Evolutionary conservation across 352 stramenopile genomes (phyloP).

Genomic region (Phytophthora melonis): DNA sequence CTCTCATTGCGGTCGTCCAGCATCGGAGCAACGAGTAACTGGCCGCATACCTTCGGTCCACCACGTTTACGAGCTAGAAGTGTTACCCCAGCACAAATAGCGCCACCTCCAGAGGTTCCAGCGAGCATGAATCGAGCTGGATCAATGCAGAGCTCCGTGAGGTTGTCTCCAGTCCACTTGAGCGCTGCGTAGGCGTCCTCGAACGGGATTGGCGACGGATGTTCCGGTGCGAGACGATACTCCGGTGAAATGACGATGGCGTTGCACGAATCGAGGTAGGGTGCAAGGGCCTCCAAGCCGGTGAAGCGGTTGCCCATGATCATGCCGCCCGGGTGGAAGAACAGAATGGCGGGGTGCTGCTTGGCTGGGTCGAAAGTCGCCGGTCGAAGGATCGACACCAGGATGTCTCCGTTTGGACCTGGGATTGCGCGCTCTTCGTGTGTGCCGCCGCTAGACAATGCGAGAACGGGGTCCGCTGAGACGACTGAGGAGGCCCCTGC

Average conservation of each 20-base stretch:
- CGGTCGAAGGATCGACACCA: conserved; percentile 31
- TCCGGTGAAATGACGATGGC: conserved; percentile 36
- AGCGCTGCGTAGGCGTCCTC: conserved; percentile 29
- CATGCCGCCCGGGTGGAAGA: conserved; percentile 41
- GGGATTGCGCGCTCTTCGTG: conserved; percentile 22
- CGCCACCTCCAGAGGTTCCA: conserved; percentile 31
- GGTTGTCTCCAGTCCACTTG: conserved; percentile 23
- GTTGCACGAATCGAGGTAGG: conserved; percentile 28
- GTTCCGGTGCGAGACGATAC: conserved; percentile 38
- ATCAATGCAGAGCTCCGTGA: conserved; percentile 27
- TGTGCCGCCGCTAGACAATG: conserved; percentile 8
- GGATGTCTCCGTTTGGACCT: conserved; percentile 29
- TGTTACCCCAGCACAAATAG: conserved; percentile 31
- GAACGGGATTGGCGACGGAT: conserved; percentile 29
- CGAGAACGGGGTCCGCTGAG: conserved; percentile 16
- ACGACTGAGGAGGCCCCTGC: conserved; percentile 9
- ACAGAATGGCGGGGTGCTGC: conserved; percentile 34
- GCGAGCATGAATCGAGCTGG: conserved; percentile 29
- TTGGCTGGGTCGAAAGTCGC: conserved; percentile 23
- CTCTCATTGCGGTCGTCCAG: conserved; percentile 28
- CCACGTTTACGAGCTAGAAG: conserved; percentile 28
- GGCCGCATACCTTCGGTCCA: conserved; percentile 27
- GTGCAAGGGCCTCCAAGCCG: conserved; percentile 18
- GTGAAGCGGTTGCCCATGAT: conserved; percentile 41
- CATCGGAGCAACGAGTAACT: conserved; percentile 36